phyloP scores from a whole-genome alignment of 2,329 filamentous ascomycete genomes.

The Epichloe glyceriae region DNA sequence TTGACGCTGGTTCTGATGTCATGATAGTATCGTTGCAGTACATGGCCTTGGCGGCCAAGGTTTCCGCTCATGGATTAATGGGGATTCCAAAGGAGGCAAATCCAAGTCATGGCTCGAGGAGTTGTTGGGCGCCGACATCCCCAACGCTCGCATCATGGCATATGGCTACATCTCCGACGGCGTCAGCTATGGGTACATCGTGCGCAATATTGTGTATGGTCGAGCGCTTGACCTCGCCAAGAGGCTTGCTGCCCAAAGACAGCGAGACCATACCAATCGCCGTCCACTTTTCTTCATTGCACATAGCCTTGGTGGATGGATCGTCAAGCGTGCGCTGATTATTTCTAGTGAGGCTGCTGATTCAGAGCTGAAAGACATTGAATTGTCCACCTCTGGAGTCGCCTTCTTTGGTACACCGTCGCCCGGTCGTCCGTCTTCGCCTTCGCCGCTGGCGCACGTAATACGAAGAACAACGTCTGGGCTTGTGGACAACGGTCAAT shows the following conservation, averaged over 20 bases:
- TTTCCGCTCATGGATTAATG: slow-evolving; percentile 14
- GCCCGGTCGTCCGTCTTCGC: slow-evolving; percentile 11
- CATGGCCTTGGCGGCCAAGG: slow-evolving; percentile 15
- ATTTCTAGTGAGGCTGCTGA: slow-evolving; percentile 15
- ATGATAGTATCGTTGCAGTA: slow-evolving; percentile 15
- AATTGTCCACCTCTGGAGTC: slow-evolving; percentile 15
- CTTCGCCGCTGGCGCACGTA: slow-evolving; percentile 13
- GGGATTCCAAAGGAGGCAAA: slow-evolving; percentile 9
- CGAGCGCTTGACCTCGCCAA: slow-evolving; percentile 13
- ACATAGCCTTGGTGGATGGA: slow-evolving; percentile 16
- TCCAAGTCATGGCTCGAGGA: slow-evolving; percentile 14
- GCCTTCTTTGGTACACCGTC: slow-evolving; percentile 16
- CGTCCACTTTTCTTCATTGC: slow-evolving; percentile 17
- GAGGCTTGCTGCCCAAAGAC: slow-evolving; percentile 10
- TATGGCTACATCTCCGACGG: slow-evolving; percentile 14
- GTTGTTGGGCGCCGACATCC: slow-evolving; percentile 12
- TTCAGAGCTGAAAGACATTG: slow-evolving; percentile 11
- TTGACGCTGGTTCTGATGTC: background rate
- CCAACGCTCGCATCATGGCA: slow-evolving; percentile 16
- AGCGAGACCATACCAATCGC: slow-evolving; percentile 8
- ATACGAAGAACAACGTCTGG: slow-evolving; percentile 13
- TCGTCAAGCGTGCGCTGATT: slow-evolving; percentile 17
- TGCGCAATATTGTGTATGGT: slow-evolving; percentile 13
- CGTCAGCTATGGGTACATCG: slow-evolving; percentile 12
- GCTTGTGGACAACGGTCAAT: slow-evolving; percentile 3